Base-by-base conservation (phyloP, 805 yeast genomes). In the Teunomyces pallodes region DNA sequence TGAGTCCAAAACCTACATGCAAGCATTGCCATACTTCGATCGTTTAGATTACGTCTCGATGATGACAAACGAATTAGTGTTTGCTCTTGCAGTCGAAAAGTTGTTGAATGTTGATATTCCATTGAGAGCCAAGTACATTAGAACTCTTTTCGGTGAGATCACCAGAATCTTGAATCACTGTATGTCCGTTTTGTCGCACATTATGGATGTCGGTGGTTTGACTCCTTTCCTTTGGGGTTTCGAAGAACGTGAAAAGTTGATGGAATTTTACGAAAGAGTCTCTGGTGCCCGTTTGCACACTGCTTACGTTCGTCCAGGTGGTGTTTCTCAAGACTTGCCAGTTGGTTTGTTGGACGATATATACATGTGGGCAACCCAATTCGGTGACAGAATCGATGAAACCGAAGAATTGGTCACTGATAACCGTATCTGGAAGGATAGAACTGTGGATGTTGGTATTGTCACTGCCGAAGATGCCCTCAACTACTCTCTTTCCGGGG, bases 321-420 rank as follows among this genome's bases (percentile, higher is more conserved):
- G 96, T 62, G 96, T 89, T 14, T 74, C 92, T 16, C 95, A 86
- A 70, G 96, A 89, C 71, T 69, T 89, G 51, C 96, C 96, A 24
- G 84, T 81, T 36, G 96, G 96, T 45, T 67, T 89, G 62, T 79
- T 89, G 59, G 96, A 89, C 68, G 96, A 89, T 66, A 89, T 89
- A 55, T 89, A 87, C 70, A 88, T 88, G 92, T 89, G 96, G 96
- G 95, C 96, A 48, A 89, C 96, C 20, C 96, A 89, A 75, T 89
- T 89, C 58, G 96, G 96, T 65, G 96, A 89, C 74, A 82, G 96
- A 74, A 72, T 89, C 56, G 96, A 89, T 67, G 96, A 89, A 70
- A 84, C 87, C 54, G 96, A 89, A 74, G 96, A 89, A 71, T 79
- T 89, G 72, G 78, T 86, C 55, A 87, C 96, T 43, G 96, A 87